Evolutionary conservation across 768 basidiomycete genomes (phyloP).

Genomic region (Crucibulum laeve): DNA sequence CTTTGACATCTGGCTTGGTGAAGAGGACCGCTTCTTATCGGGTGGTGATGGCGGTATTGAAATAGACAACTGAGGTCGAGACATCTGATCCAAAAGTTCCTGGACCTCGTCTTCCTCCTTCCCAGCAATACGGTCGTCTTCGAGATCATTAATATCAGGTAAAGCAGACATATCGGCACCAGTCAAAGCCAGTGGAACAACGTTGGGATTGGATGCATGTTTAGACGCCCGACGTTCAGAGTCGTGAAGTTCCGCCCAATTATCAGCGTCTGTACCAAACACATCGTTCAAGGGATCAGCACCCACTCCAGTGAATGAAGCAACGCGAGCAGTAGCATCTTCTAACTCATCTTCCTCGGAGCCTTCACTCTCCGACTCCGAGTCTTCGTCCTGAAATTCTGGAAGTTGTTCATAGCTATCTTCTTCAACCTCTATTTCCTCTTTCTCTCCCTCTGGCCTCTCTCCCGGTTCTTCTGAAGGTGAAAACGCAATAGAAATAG

Average conservation of each 20-base stretch:
- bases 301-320: constrained; percentile 23
- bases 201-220: constrained; percentile 34
- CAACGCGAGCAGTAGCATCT: constrained; percentile 35
- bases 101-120: constrained; percentile 29
- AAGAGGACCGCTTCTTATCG: constrained; percentile 27
- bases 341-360: constrained; percentile 28
- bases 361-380: constrained; percentile 18
- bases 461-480: constrained; percentile 4
- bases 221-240: constrained; percentile 21
- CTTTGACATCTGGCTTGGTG: constrained; percentile 19
- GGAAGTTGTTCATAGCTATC: constrained; percentile 31
- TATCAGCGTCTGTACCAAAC: constrained; percentile 63
- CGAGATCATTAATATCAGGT: constrained; percentile 18
- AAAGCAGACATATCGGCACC: constrained; percentile 29
- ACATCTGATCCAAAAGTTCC: constrained; percentile 35
- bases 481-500: constrained; percentile 20
- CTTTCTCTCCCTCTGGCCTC: constrained; percentile 3
- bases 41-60: constrained; percentile 36
- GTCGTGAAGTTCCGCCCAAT: constrained; percentile 52
- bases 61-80: constrained; percentile 24
- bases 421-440: constrained; percentile 12
- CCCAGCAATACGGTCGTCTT: constrained; percentile 22
- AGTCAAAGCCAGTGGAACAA: constrained; percentile 50
- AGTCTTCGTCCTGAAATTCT: constrained; percentile 27
- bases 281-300: constrained; percentile 55